phyloP scores from a whole-genome alignment of 768 basidiomycete species.

The Gymnopilus dilepis region DNA sequence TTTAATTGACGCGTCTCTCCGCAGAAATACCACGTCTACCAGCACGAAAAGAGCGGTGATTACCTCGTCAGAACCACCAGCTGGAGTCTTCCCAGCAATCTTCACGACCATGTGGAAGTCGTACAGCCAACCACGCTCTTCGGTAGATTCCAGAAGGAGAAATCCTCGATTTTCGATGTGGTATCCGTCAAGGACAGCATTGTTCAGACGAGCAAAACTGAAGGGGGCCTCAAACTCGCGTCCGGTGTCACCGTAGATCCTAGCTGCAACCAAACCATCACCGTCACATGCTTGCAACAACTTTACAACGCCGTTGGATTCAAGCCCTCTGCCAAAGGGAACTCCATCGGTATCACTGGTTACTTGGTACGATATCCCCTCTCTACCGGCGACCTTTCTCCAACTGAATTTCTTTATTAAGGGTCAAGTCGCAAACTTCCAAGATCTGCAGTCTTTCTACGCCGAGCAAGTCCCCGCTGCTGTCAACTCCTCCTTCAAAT shows the following conservation, averaged over 20 bases:
- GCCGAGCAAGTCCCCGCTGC: slow-evolving; percentile 51
- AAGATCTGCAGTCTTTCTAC: slow-evolving; percentile 57
- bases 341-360: slow-evolving; percentile 57
- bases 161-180: slow-evolving; percentile 44
- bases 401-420: slow-evolving; percentile 31
- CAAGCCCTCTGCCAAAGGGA: slow-evolving; percentile 45
- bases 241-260: slow-evolving; percentile 49
- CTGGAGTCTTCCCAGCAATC: slow-evolving; percentile 63
- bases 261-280: slow-evolving; percentile 54
- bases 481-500: slow-evolving; percentile 52
- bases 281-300: slow-evolving; percentile 55
- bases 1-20: background rate
- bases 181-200: slow-evolving; percentile 18
- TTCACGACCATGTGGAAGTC: slow-evolving; percentile 67
- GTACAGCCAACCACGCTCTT: slow-evolving; percentile 77
- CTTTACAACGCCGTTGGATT: slow-evolving; percentile 59
- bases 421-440: slow-evolving; percentile 53
- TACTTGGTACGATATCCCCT: slow-evolving; percentile 40
- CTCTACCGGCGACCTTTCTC: too few relatives aligned
- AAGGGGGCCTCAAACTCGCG: slow-evolving; percentile 21
- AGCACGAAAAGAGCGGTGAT: slow-evolving; percentile 51
- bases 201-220: slow-evolving; percentile 26
- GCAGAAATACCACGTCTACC: slow-evolving; percentile 62
- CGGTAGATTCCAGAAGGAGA: slow-evolving; percentile 51
- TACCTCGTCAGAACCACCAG: slow-evolving; percentile 63